Evolutionary conservation across 1,284 basidiomycete species (phyloP).

Genomic region (Puccinia polysora): DNA sequence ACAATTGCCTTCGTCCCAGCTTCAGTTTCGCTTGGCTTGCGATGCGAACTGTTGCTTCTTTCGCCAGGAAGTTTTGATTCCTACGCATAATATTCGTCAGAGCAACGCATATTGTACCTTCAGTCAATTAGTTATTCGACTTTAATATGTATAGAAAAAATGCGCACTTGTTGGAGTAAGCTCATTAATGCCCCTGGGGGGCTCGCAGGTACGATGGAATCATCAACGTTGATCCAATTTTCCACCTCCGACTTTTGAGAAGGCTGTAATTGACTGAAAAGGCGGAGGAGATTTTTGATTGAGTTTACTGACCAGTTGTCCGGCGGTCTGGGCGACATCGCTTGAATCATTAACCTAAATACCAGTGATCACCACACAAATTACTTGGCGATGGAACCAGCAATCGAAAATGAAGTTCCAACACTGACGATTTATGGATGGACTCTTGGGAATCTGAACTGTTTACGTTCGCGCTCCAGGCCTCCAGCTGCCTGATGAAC

Average conservation of each 20-base stretch:
- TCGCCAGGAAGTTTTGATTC: no score
- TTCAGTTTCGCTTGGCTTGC: no score
- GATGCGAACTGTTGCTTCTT: no score
- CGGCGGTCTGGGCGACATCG: background rate
- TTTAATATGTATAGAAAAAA: background rate
- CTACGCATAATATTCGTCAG: no score
- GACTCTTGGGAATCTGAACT: background rate
- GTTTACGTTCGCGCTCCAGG: constrained; percentile 21
- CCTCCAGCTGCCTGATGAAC: constrained; percentile 6
- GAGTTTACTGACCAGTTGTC: constrained; percentile 11
- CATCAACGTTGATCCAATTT: background rate
- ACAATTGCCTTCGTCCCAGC: no score
- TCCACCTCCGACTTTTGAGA: constrained; percentile 22
- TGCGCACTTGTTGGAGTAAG: constrained; percentile 1
- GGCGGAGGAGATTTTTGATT: constrained; percentile 9
- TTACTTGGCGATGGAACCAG: background rate
- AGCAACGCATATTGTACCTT: background rate
- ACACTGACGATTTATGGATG: constrained; percentile 5
- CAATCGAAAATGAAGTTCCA: background rate
- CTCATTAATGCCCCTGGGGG: constrained; percentile 9
- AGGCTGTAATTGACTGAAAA: constrained; percentile 17
- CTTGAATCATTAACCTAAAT: background rate
- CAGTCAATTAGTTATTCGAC: background rate
- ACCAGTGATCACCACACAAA: background rate
- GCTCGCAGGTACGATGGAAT: background rate